Conservation (phyloP, 2,329 filamentous ascomycete species). For the Coniochaeta ligniaria region DNA sequence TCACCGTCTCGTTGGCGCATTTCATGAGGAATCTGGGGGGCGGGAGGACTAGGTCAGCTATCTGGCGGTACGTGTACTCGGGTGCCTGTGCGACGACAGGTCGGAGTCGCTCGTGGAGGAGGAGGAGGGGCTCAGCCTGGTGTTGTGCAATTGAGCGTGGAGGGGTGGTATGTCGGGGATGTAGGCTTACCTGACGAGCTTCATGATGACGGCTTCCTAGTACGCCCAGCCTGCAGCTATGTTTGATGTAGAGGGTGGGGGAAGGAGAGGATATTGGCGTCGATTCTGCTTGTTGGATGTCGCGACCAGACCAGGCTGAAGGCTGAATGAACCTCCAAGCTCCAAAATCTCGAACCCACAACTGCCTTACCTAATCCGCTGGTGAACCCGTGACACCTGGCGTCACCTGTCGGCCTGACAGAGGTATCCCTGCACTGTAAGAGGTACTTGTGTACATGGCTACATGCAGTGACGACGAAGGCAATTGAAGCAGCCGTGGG, state of each 20-base stretch:
- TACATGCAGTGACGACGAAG: too few species aligned
- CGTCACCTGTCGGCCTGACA: too few species aligned
- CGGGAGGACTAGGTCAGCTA: too few species aligned
- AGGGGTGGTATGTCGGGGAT: constrained; percentile 18
- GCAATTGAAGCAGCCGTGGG: neutral
- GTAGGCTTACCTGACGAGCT: constrained; percentile 81
- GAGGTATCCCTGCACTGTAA: too few species aligned
- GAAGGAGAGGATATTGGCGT: neutral
- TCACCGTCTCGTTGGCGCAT: constrained; percentile 97
- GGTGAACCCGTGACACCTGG: too few species aligned
- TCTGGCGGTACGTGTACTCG: too few species aligned
- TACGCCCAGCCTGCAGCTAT: neutral
- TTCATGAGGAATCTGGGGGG: constrained; percentile 89
- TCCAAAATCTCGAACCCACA: neutral
- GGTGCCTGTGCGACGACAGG: neutral
- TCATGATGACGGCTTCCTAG: constrained; percentile 57
- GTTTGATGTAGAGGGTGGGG: neutral
- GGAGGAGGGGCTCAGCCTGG: too few species aligned
- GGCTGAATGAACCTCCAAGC: neutral
- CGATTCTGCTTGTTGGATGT: neutral
- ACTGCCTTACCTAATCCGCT: neutral
- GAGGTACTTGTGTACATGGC: neutral
- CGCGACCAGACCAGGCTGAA: neutral
- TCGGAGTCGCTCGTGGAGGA: too few species aligned
- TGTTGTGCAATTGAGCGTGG: neutral